Percentiles rank a stretch among this genome's conserved stretches.
phyloP scores from a whole-genome alignment of 495 filamentous ascomycete genomes.

The Neurospora sp. region DNA sequence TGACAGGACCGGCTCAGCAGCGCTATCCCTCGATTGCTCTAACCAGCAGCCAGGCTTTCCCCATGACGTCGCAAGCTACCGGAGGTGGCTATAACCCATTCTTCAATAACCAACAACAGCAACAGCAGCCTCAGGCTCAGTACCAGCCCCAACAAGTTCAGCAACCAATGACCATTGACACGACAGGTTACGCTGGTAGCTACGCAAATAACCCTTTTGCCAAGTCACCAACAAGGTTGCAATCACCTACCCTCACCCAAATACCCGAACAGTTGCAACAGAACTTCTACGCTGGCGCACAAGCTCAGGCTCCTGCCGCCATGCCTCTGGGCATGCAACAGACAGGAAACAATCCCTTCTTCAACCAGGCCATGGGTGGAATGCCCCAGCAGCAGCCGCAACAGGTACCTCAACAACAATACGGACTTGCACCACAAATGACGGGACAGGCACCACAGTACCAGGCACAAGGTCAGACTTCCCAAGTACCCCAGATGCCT shows the following conservation, averaged over 20 bases:
- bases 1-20: conserved; percentile 52
- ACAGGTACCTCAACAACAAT: conserved; percentile 24
- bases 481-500: not conserved
- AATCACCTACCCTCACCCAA: conserved; percentile 34
- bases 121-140: conserved; percentile 11
- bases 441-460: conserved; percentile 13
- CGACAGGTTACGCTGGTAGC: conserved; percentile 18
- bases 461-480: conserved; percentile 22
- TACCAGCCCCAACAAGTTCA: conserved; percentile 1
- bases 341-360: conserved; percentile 45
- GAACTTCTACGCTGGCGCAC: conserved; percentile 28
- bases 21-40: conserved; percentile 33
- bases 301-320: conserved; percentile 3
- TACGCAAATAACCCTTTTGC: conserved; percentile 36
- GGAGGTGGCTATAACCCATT: conserved; percentile 53
- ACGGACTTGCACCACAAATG: conserved; percentile 10
- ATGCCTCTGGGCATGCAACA: conserved; percentile 25
- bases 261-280: conserved; percentile 44
- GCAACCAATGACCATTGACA: conserved; percentile 31
- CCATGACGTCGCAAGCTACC: conserved; percentile 27
- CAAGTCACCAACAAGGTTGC: conserved; percentile 34
- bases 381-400: conserved; percentile 24
- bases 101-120: conserved; percentile 35
- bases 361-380: conserved; percentile 27
- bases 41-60: conserved; percentile 38